Percentiles rank a stretch among this genome's conserved stretches.
phyloP scores from a whole-genome alignment of 345 rosid genomes.

The Cardiospermum halicacabum region DNA sequence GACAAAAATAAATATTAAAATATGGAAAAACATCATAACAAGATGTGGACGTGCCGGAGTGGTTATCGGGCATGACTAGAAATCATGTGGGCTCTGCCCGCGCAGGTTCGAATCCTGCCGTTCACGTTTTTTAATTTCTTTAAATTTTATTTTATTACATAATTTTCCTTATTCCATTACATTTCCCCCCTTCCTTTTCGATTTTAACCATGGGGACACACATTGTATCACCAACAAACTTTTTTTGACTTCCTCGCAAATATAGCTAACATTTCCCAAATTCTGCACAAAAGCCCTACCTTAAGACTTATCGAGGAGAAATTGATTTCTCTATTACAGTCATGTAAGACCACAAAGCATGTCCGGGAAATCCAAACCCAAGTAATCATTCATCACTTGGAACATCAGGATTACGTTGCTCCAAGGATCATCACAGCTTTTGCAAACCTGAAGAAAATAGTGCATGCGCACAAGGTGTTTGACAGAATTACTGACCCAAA shows the following conservation, averaged over 20 bases:
- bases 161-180: no score
- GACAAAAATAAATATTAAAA: no score
- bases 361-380: constrained; percentile 61
- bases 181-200: no score
- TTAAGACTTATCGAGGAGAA: constrained; percentile 49
- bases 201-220: no score
- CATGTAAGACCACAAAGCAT: constrained; percentile 54
- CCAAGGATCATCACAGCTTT: constrained; percentile 42
- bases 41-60: constrained; percentile 64
- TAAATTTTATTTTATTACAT: not conserved
- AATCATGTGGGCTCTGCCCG: constrained; percentile 94
- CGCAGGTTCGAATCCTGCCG: constrained; percentile 93
- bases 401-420: constrained; percentile 31
- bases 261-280: constrained; percentile 33
- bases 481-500: constrained; percentile 50
- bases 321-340: constrained; percentile 45
- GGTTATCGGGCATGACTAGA: constrained; percentile 94
- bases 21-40: not conserved
- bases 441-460: constrained; percentile 21
- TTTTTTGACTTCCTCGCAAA: not conserved
- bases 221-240: no score
- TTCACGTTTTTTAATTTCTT: not conserved
- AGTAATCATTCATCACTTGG: constrained; percentile 31
- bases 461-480: constrained; percentile 60
- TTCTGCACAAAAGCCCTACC: constrained; percentile 22